A percentile compares a stretch with the other conserved stretches of the same genome.
Evolutionary conservation across 169 alveolate genomes (phyloP).

Genomic region (Neospora caninum): DNA sequence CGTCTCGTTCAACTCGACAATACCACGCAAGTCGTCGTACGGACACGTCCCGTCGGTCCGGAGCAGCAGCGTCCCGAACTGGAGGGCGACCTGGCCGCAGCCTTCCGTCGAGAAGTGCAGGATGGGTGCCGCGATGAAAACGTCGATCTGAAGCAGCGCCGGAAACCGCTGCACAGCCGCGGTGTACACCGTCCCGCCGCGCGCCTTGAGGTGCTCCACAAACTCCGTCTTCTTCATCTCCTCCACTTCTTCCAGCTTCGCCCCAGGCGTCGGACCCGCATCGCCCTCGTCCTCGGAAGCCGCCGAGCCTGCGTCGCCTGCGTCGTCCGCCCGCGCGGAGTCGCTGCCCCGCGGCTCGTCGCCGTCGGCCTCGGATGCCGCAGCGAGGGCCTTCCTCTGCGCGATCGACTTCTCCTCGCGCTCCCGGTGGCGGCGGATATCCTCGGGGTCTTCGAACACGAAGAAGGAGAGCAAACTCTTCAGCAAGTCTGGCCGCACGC

Average conservation of each 20-base stretch:
- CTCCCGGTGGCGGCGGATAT: constrained; percentile 46
- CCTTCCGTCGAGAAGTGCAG: constrained; percentile 78
- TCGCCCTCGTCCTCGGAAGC: not conserved
- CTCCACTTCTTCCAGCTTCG: constrained; percentile 54
- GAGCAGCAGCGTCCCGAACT: constrained; percentile 81
- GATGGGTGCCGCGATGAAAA: constrained; percentile 76
- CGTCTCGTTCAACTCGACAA: constrained; percentile 84
- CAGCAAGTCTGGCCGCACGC: constrained; percentile 54
- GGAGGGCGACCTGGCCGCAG: constrained; percentile 75
- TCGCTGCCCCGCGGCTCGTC: not conserved
- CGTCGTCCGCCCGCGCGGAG: not conserved
- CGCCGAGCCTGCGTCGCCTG: not conserved
- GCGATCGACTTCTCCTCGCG: not conserved
- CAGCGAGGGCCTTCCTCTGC: not conserved
- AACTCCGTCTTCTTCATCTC: constrained; percentile 61
- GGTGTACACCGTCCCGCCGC: constrained; percentile 56
- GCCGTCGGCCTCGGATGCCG: not conserved
- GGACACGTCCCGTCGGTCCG: constrained; percentile 81
- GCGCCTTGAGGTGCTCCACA: constrained; percentile 56
- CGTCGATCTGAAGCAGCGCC: constrained; percentile 65
- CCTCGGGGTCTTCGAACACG: constrained; percentile 60
- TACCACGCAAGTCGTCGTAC: constrained; percentile 75
- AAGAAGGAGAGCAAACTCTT: constrained; percentile 49
- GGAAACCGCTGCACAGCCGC: constrained; percentile 67
- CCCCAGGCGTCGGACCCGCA: constrained; percentile 22